Percentiles rank a stretch among this genome's conserved stretches.
Evolutionary conservation across 2,329 filamentous ascomycete genomes (phyloP).

Genomic region (Trichoderma guizhouense): DNA sequence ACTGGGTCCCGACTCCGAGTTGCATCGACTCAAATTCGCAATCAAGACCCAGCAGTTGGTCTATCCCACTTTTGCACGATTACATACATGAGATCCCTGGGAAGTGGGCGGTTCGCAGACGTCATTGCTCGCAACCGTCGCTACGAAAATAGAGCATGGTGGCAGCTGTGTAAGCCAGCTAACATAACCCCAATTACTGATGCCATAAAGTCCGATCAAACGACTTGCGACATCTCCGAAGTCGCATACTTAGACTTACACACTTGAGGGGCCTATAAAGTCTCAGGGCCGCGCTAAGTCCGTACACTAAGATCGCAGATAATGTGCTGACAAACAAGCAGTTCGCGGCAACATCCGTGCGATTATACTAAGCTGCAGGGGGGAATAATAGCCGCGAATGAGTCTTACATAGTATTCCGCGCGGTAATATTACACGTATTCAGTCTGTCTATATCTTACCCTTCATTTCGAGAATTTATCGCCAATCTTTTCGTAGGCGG

Average conservation of each 20-base stretch:
- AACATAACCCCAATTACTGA: not conserved
- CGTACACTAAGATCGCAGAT: not conserved
- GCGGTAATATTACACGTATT: not conserved
- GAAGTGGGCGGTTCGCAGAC: not conserved
- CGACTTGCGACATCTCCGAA: not conserved
- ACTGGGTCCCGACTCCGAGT: not conserved
- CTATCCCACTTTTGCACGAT: not conserved
- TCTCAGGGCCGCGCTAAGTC: not conserved
- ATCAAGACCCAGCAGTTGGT: not conserved
- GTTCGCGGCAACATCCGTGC: not conserved
- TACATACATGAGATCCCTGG: not conserved
- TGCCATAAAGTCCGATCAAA: not conserved
- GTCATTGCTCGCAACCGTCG: not conserved
- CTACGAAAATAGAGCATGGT: not conserved
- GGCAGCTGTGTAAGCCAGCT: not conserved
- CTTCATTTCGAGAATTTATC: not conserved
- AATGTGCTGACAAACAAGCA: not conserved
- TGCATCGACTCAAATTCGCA: not conserved
- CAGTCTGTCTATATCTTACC: not conserved
- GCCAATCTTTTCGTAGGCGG: not conserved
- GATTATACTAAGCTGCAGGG: not conserved
- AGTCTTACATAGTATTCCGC: not conserved
- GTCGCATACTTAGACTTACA: not conserved
- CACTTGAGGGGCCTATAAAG: not conserved
- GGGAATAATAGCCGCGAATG: not conserved